Conservation (phyloP, 768 basidiomycete species). For the Suillus placidus region DNA sequence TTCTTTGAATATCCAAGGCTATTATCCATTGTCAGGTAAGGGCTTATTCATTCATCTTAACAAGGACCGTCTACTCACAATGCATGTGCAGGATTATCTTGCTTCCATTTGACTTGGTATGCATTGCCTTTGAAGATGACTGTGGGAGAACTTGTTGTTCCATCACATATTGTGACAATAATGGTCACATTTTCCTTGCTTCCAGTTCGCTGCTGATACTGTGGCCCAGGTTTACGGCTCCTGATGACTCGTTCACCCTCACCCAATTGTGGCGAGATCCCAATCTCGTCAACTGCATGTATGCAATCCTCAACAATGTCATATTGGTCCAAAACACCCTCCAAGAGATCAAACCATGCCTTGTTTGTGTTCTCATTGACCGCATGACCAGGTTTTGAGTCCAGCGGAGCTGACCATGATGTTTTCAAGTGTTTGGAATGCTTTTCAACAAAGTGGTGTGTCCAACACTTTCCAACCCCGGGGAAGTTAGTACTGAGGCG, state of each 20-base stretch:
- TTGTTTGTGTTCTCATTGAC: slow-evolving; percentile 40
- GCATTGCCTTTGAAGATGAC: slow-evolving; percentile 33
- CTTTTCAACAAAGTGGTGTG: slow-evolving; percentile 29
- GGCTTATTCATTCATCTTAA: background rate
- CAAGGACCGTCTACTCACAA: slow-evolving; percentile 30
- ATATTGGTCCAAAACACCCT: slow-evolving; percentile 19
- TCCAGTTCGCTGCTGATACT: slow-evolving; percentile 25
- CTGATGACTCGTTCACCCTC: slow-evolving; percentile 13
- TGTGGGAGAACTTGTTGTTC: slow-evolving; percentile 37
- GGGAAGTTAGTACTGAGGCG: slow-evolving; percentile 34
- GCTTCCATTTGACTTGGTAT: slow-evolving; percentile 27
- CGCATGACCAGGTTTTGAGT: slow-evolving; percentile 36
- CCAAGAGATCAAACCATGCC: slow-evolving; percentile 38
- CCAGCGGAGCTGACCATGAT: slow-evolving; percentile 35
- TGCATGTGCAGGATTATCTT: slow-evolving; percentile 24
- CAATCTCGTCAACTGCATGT: slow-evolving; percentile 23
- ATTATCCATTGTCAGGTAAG: background rate
- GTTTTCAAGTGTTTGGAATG: slow-evolving; percentile 31
- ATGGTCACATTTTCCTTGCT: slow-evolving; percentile 29
- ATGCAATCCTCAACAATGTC: slow-evolving; percentile 14
- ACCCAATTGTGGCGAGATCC: slow-evolving; percentile 16
- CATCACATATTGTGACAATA: slow-evolving; percentile 47
- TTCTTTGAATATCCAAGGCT: slow-evolving; percentile 22
- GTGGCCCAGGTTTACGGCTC: background rate
- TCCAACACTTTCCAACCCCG: slow-evolving; percentile 43